Base-by-base conservation (phyloP, 139 green algal species). In the Tetradesmus lagerheimii region DNA sequence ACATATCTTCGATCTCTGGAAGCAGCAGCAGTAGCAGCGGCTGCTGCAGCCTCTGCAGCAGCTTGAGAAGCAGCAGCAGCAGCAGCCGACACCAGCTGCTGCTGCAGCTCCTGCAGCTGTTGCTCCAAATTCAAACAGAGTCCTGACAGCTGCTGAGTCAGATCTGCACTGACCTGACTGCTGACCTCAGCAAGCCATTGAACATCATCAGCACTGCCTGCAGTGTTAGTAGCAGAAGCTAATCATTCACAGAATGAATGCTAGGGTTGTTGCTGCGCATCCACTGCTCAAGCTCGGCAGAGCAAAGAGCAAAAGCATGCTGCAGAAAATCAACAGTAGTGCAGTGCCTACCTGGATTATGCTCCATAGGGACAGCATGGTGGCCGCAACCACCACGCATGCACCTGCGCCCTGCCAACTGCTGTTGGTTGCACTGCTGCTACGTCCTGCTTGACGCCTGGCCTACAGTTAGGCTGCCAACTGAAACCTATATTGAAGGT, bases 351-450 rank as follows among this genome's bases (percentile, higher is more conserved):
- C 96, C 93, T 98, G 96, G 8, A 97, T 6, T 1, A 99, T 84
- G 31, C 95, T 97, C 96, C 96, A 99, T 1, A 99, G 91, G 20
- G 95, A 94, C 96, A 71, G 57, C 57, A 98, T 98, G 1, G 8
- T 87, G 67, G 39, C 57, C 15, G 57, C 16, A n/a, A 47, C 76
- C 35, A 82, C 76, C 76, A 31, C 57, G 31, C 71, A 79, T 79
- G 71, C 71, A 41, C 71, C n/a, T 20, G 29, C 20, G 31, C 11
- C 31, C n/a, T 41, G 71, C 31, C 71, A 79, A 79, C 71, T 79
- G 71, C 71, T 79, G 71, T 25, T 79, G 71, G 11, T 79, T 79
- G 71, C n/a, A 29, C 71, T 38, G 71, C 71, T 79, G 71, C 71
- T 38, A 9, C 27, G 31, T 79, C 12, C 71, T 37, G 31, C 31